phyloP scores from a whole-genome alignment of 192 early-diverging fungal species.

The Podila epicladia region DNA sequence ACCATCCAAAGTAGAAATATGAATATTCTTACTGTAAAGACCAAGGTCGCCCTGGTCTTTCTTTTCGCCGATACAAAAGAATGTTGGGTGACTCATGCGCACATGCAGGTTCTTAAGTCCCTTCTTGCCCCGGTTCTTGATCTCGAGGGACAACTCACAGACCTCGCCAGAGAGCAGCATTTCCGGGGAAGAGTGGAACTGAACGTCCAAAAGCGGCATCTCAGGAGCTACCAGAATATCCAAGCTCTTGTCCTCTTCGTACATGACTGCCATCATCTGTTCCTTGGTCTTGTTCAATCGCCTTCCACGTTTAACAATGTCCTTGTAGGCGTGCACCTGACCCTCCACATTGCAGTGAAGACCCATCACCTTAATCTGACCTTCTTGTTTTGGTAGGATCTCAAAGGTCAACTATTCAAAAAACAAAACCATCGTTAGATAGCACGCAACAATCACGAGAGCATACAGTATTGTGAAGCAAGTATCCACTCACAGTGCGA shows the following conservation, averaged over 20 bases:
- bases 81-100: conserved; percentile 88
- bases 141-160: conserved; percentile 70
- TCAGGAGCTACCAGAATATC: conserved; percentile 78
- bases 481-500: conserved; percentile 4
- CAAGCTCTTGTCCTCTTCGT: conserved; percentile 78
- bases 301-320: conserved; percentile 73
- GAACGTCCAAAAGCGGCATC: conserved; percentile 86
- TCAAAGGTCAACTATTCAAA: conserved; percentile 67
- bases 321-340: conserved; percentile 74
- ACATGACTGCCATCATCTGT: conserved; percentile 64
- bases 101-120: conserved; percentile 77
- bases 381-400: conserved; percentile 78
- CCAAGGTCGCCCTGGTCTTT: conserved; percentile 55
- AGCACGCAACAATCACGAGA: no score
- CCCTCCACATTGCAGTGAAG: conserved; percentile 83
- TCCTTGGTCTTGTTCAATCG: conserved; percentile 82
- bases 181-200: conserved; percentile 81
- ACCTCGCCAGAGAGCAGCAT: conserved; percentile 88
- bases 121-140: conserved; percentile 85
- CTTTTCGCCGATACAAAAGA: conserved; percentile 77
- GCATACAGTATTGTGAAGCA: not conserved
- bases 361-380: conserved; percentile 76
- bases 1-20: not conserved
- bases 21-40: conserved; percentile 34
- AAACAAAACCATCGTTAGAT: not conserved